These are phyloP conservation scores for Corchorus olitorius DNA, from an alignment of 345 rosid species.

Conservation along the genomic window DNA sequence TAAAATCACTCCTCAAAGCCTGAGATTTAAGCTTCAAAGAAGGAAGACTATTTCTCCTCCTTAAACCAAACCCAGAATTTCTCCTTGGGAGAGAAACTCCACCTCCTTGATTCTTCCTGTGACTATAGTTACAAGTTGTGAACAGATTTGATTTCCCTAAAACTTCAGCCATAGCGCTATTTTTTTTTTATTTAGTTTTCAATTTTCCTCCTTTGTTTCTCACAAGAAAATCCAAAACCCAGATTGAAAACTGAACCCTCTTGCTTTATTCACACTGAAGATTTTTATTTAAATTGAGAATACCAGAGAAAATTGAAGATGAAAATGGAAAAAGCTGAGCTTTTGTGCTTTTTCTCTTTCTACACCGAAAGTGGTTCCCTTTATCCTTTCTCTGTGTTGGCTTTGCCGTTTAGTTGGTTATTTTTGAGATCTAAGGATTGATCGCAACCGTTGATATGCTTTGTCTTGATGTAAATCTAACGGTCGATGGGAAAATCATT, in stretches of 20 bases:
- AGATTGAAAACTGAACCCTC: conserved; percentile 8
- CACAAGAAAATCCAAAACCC: conserved; percentile 13
- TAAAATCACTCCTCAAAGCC: conserved; percentile 45
- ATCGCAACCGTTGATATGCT: conserved; percentile 9
- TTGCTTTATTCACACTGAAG: conserved; percentile 18
- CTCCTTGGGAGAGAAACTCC: conserved; percentile 32
- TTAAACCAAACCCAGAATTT: conserved; percentile 26
- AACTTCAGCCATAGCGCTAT: conserved; percentile 46
- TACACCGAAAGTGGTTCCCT: conserved; percentile 4
- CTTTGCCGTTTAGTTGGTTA: conserved; percentile 17
- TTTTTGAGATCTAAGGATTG: neutral
- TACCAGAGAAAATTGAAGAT: too few species aligned
- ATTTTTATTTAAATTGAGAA: neutral
- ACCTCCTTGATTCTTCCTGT: conserved; percentile 30
- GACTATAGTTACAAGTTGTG: conserved; percentile 25
- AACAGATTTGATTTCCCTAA: conserved; percentile 50
- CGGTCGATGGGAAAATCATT: conserved; percentile 7
- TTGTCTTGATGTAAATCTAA: conserved; percentile 21
- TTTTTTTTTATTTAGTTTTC: neutral
- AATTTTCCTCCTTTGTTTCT: neutral
- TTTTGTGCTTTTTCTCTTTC: neutral
- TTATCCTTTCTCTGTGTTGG: neutral
- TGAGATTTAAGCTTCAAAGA: conserved; percentile 34
- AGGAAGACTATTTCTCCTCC: conserved; percentile 36
- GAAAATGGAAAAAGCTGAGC: too few species aligned